phyloP scores from a whole-genome alignment of 2,329 filamentous ascomycete species.

The Alternaria brassicicola region DNA sequence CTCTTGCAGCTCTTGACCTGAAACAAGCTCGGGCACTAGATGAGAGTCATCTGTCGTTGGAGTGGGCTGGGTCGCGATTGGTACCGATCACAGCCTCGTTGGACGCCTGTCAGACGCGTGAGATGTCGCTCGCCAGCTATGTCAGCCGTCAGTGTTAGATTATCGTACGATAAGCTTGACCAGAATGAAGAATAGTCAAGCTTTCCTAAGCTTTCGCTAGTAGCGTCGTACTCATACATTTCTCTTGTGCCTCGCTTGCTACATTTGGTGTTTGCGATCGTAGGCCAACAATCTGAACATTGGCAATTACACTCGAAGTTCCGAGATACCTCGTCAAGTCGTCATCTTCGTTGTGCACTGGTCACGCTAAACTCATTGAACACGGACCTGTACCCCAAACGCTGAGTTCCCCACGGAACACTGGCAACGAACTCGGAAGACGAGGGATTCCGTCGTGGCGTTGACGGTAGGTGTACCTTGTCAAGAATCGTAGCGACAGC shows the following conservation, averaged over 20 bases:
- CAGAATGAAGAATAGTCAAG: background rate
- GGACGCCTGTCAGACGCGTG: background rate
- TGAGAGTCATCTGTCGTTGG: constrained; percentile 34
- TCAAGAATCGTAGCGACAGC: background rate
- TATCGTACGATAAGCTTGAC: background rate
- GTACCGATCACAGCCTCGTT: background rate
- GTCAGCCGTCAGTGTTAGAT: no score
- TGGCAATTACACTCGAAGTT: rapidly evolving
- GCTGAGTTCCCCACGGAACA: background rate
- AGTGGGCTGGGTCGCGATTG: constrained; percentile 11
- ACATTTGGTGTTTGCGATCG: background rate
- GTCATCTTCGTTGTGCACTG: background rate
- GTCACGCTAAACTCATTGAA: background rate
- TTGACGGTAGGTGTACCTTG: no score
- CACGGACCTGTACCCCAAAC: background rate
- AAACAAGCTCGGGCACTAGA: constrained; percentile 25
- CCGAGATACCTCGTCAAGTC: background rate
- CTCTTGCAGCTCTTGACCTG: background rate
- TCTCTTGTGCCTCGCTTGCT: background rate
- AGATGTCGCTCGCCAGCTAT: background rate
- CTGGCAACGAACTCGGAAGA: background rate
- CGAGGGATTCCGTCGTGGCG: background rate
- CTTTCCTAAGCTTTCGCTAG: background rate
- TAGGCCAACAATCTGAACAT: background rate
- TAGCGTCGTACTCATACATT: background rate